A percentile compares a stretch with the other conserved stretches of the same genome.
Conservation (phyloP, 257 asterid genomes). For the Rhazya stricta region DNA sequence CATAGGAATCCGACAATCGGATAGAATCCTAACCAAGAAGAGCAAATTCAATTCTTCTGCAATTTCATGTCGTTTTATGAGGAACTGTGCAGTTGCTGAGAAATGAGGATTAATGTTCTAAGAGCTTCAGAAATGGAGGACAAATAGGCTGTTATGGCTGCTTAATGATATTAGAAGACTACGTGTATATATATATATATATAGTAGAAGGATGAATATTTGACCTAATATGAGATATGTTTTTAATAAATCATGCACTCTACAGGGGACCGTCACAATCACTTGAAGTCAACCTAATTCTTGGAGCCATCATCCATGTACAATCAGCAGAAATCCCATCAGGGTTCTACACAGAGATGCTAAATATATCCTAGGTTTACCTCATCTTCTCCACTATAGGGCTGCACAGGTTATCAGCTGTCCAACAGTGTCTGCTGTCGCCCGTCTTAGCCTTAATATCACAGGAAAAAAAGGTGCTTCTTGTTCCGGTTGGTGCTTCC, state of each 20-base stretch:
- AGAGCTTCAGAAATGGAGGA: too few species aligned
- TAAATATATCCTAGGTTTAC: not conserved
- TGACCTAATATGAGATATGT: not conserved
- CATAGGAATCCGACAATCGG: too few species aligned
- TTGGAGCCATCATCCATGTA: not conserved
- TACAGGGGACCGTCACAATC: slow-evolving; percentile 6
- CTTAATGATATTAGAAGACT: too few species aligned
- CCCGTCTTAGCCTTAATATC: not conserved
- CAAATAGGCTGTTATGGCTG: too few species aligned
- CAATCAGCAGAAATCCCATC: not conserved
- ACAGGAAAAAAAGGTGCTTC: not conserved
- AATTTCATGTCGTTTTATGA: too few species aligned
- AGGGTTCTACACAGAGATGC: not conserved
- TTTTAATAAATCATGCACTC: not conserved
- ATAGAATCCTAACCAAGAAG: too few species aligned
- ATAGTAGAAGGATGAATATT: not conserved
- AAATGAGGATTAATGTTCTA: too few species aligned
- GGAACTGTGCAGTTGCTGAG: too few species aligned
- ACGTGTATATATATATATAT: too few species aligned
- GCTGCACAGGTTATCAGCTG: not conserved
- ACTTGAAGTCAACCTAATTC: slow-evolving; percentile 4
- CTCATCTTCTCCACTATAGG: not conserved
- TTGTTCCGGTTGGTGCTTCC: not conserved
- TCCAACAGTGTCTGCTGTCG: not conserved
- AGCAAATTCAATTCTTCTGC: too few species aligned